These are phyloP conservation scores for Pluteus cervinus DNA, from an alignment of 768 basidiomycete species.

Conservation along the genomic window DNA sequence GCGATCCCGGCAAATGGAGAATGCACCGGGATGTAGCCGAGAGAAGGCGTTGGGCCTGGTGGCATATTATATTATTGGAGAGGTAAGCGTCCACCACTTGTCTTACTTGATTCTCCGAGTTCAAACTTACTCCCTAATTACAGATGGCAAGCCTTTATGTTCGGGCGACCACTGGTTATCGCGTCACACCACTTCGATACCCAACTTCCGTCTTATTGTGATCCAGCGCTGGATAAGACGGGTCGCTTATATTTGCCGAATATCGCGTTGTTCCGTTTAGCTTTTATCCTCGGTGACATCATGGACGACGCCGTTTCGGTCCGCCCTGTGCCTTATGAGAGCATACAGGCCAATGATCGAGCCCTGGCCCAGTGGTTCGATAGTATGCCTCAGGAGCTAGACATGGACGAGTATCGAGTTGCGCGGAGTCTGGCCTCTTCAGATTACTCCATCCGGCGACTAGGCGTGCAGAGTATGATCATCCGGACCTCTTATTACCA, in stretches of 20 bases:
- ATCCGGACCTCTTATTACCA: conserved; percentile 74
- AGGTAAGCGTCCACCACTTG: conserved; percentile 36
- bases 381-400: conserved; percentile 64
- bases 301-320: conserved; percentile 81
- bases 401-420: conserved; percentile 71
- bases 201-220: conserved; percentile 63
- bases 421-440: conserved; percentile 66
- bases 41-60: conserved; percentile 84
- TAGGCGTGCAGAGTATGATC: conserved; percentile 79
- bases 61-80: conserved; percentile 80
- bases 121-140: conserved; percentile 8
- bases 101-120: conserved; percentile 6
- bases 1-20: conserved; percentile 77
- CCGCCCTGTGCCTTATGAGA: conserved; percentile 73
- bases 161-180: conserved; percentile 71
- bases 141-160: conserved; percentile 87
- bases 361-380: conserved; percentile 73
- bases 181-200: conserved; percentile 84
- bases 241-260: conserved; percentile 70
- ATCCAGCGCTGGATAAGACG: conserved; percentile 55
- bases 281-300: conserved; percentile 76
- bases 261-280: conserved; percentile 69
- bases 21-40: conserved; percentile 68
- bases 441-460: conserved; percentile 50
- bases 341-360: conserved; percentile 65